phyloP scores from a whole-genome alignment of 257 asterid genomes.

The Fraxinus pennsylvanica region DNA sequence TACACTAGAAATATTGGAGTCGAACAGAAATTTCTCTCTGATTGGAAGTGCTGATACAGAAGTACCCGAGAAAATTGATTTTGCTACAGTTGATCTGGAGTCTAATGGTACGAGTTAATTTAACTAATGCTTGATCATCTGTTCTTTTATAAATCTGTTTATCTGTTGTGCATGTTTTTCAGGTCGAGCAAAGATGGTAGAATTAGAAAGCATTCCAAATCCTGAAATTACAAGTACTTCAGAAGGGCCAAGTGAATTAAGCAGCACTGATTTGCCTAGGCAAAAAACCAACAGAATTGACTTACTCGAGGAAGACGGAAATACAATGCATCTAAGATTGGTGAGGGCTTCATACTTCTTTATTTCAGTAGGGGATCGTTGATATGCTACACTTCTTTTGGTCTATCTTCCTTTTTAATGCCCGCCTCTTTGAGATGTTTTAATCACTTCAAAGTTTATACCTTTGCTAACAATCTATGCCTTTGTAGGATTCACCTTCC shows the following conservation, averaged over 20 bases:
- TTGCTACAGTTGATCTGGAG: constrained; percentile 14
- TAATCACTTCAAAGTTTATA: background rate
- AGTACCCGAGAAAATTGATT: constrained; percentile 4
- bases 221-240: constrained; percentile 19
- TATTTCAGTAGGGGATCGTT: background rate
- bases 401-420: background rate
- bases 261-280: constrained; percentile 10
- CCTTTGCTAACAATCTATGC: constrained; percentile 20
- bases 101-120: constrained; percentile 37
- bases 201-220: constrained; percentile 15
- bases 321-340: constrained; percentile 20
- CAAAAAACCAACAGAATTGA: constrained; percentile 17
- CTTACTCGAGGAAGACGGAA: constrained; percentile 31
- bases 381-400: background rate
- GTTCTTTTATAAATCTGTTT: constrained; percentile 6
- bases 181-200: constrained; percentile 35
- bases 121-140: constrained; percentile 1
- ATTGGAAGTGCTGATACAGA: constrained; percentile 25
- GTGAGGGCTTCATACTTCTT: constrained; percentile 34
- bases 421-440: background rate
- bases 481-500: constrained; percentile 40
- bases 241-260: constrained; percentile 27
- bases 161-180: constrained; percentile 25
- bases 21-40: constrained; percentile 13
- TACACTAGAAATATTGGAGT: constrained; percentile 6